These are phyloP conservation scores for Globisporangium alternatum DNA, from an alignment of 352 stramenopile species.

Conservation along the genomic window DNA sequence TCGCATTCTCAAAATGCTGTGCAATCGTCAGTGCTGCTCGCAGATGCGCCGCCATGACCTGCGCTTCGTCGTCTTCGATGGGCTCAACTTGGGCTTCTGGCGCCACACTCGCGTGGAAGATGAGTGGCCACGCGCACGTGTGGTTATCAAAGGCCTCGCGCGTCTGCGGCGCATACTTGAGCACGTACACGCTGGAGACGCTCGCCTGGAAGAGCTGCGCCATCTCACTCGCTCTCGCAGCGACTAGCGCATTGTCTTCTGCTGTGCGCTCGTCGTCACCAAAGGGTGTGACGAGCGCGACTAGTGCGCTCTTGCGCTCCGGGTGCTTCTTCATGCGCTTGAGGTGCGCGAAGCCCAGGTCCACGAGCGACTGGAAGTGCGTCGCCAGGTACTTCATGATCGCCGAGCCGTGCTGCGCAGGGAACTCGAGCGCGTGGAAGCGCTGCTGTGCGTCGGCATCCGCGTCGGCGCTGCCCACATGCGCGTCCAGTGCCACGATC, in stretches of 20 bases:
- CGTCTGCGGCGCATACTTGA: slow-evolving; percentile 52
- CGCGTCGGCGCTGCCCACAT: slow-evolving; percentile 11
- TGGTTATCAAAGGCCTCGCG: slow-evolving; percentile 58
- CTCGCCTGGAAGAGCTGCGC: slow-evolving; percentile 41
- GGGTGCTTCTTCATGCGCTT: slow-evolving; percentile 84
- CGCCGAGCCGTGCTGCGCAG: slow-evolving; percentile 49
- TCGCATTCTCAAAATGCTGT: slow-evolving; percentile 17
- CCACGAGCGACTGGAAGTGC: slow-evolving; percentile 50
- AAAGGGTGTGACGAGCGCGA: slow-evolving; percentile 54
- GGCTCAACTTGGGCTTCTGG: slow-evolving; percentile 37
- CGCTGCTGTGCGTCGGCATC: slow-evolving; percentile 47
- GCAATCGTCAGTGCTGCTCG: slow-evolving; percentile 24
- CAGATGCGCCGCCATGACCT: slow-evolving; percentile 29
- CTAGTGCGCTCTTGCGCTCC: slow-evolving; percentile 26
- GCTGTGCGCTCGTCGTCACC: neutral
- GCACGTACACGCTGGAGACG: slow-evolving; percentile 42
- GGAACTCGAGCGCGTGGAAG: slow-evolving; percentile 74
- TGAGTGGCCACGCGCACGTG: slow-evolving; percentile 68
- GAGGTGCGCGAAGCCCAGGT: slow-evolving; percentile 70
- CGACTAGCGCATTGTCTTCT: slow-evolving; percentile 8
- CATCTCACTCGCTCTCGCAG: slow-evolving; percentile 18
- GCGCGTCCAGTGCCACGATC: slow-evolving; percentile 33
- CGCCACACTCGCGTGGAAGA: slow-evolving; percentile 72
- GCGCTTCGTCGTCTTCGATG: slow-evolving; percentile 38
- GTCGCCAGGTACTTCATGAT: slow-evolving; percentile 62